phyloP scores from a whole-genome alignment of 148 eudicot species.

The Rhododendron henanense region DNA sequence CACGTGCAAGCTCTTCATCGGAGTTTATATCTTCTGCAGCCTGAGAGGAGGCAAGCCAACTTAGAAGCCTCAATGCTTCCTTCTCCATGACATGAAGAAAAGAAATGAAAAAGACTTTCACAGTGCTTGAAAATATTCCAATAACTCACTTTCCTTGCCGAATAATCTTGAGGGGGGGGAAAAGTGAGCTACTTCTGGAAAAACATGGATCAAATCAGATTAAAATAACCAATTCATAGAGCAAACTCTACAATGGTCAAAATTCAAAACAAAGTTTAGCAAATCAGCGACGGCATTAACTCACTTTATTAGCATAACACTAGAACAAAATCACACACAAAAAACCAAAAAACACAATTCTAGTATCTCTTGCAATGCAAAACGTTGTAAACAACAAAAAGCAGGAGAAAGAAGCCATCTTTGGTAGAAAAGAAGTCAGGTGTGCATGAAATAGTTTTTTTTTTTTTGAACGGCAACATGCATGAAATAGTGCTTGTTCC shows the following conservation, averaged over 20 bases:
- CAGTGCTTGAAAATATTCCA: neutral
- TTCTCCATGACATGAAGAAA: conserved; percentile 48
- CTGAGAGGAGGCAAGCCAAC: conserved; percentile 98
- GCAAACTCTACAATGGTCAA: neutral
- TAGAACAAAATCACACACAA: neutral
- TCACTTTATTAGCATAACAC: neutral
- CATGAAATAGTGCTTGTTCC: neutral
- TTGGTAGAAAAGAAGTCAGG: neutral
- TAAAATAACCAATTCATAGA: neutral
- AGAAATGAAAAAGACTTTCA: neutral
- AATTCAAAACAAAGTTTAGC: neutral
- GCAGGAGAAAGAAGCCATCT: neutral
- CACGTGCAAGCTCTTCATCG: conserved; percentile 77
- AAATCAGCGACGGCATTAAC: neutral
- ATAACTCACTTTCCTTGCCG: neutral
- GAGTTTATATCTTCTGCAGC: conserved; percentile 87
- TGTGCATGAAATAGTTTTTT: neutral
- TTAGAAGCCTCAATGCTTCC: conserved; percentile 70
- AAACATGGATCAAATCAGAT: no score
- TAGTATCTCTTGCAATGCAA: neutral
- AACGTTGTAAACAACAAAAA: neutral
- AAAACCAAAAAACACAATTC: neutral
- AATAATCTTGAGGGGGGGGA: neutral
- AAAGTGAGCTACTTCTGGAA: neutral
- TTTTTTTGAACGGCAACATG: no score